Evolutionary conservation across 768 basidiomycete genomes (phyloP).

Genomic region (Boletus reticulatus): DNA sequence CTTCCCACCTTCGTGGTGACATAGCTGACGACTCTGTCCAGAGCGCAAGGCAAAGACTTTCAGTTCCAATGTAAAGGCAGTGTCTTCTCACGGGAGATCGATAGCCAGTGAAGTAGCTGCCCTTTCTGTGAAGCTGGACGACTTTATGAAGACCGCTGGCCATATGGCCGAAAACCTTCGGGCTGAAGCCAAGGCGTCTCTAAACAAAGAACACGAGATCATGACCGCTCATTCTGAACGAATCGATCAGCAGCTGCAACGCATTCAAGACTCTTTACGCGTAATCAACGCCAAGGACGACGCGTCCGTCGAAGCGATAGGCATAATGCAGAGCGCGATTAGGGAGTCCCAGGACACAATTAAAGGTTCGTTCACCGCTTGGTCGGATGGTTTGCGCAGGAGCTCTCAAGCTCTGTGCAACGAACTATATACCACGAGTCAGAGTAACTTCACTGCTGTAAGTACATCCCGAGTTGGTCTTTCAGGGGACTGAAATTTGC

Average conservation of each 20-base stretch:
- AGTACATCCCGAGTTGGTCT: conserved; percentile 13
- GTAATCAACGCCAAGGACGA: conserved; percentile 57
- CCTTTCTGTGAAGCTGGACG: conserved; percentile 57
- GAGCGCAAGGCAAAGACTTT: conserved; percentile 73
- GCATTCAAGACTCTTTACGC: conserved; percentile 49
- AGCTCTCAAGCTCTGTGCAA: conserved; percentile 47
- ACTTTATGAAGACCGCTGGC: conserved; percentile 56
- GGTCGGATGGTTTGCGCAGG: conserved; percentile 52
- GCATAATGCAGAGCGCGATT: conserved; percentile 45
- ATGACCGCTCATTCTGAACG: conserved; percentile 48
- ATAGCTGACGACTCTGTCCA: conserved; percentile 30
- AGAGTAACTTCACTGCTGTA: conserved; percentile 46
- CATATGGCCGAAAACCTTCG: conserved; percentile 55
- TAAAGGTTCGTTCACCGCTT: conserved; percentile 49
- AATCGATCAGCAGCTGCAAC: conserved; percentile 57
- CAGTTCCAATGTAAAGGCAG: conserved; percentile 61
- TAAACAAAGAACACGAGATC: conserved; percentile 53
- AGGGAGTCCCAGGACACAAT: conserved; percentile 54
- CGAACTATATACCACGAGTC: conserved; percentile 43
- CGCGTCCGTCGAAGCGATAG: conserved; percentile 51
- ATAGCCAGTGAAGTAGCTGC: conserved; percentile 52
- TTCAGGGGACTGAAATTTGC: conserved; percentile 3
- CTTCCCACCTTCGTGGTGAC: neutral
- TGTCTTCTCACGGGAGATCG: conserved; percentile 57
- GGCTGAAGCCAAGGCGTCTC: conserved; percentile 54